Evolutionary conservation across 345 rosid genomes (phyloP), one percentile per base, ranked within the genome.

Genomic region (Salix viminalis): DNA sequence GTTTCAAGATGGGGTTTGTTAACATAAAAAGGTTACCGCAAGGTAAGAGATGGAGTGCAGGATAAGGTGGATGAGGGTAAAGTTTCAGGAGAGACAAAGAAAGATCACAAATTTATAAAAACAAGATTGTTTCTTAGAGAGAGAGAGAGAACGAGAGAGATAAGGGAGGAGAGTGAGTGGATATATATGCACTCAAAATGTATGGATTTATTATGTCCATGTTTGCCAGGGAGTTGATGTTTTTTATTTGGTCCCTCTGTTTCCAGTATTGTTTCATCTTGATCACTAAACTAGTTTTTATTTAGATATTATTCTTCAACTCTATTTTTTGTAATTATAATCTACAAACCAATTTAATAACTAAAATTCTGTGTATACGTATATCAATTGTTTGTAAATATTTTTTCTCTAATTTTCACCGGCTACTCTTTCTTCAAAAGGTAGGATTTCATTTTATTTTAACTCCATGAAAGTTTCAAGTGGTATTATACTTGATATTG

Each of bases 21-120:
- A 79, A 80, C 83, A 77, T 88, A 79, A 84, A 83, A 58, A 23
- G 4, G 4, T 79, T 64, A 74, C 58, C 28, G 16, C 39, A n/a
- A 41, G 61, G 23, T 26, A 37, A n/a, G 12, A 21, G 15, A 24
- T 7, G 24, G 58, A 24, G 70, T 28, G 48, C 42, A 72, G 69
- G 81, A 68, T 37, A 36, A 48, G 56, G 76, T 14, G 14, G 65
- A 19, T 7, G 70, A 67, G 30, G 52, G 69, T 9, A 68, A 26
- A n/a, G 76, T 44, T 65, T 37, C 70, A 69, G 78, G 70, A 69
- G 42, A 46, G 24, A 52, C 60, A 11, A 19, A 26, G 18, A 56
- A 21, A 72, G 39, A 34, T 32, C n/a, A 37, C 39, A 37, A 11
- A 37, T 21, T 34, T 37, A 10, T 5, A 36, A 37, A 37, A 37